Base-by-base conservation (phyloP, 208 protist genomes). In the Leishmania martiniquensis region DNA sequence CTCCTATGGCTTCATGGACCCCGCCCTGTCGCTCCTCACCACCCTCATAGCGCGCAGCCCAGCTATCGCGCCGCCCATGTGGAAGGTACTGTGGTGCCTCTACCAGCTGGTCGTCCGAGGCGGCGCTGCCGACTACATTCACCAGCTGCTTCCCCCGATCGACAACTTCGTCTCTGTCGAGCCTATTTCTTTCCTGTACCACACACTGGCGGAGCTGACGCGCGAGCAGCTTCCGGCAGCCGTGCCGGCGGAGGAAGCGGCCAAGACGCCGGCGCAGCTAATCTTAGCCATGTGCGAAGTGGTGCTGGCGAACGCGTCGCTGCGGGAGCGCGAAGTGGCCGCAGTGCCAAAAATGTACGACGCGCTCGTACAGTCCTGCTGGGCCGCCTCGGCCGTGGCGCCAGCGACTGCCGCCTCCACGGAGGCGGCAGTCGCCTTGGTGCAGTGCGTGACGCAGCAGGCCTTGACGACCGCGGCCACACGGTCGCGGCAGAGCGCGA, bases 81-180 rank as follows among this genome's bases (percentile, higher is more conserved):
- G 94, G 93, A 85, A 83, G 34, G 80, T 97, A 44, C 57, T 96
- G 60, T 84, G 88, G 69, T 94, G 88, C 77, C 67, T 95, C 49
- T 78, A 95, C 79, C 88, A 87, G 32, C 72, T 96, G 20, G 69
- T 95, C 25, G 82, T 87, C 34, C 57, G 86, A 49, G 85, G 87
- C 32, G 94, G 89, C 54, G 90, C 94, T 3, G 80, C 87, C 13
- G 96, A 99, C 79, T 98, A 98, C 81, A 93, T 98, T 81, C 69
- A 72, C 7, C 73, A 93, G 63, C 89, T 98, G 72, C 86, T 99
- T 34, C 84, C 93, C 34, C 93, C 95, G 49, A 72, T 98, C 15
- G 96, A 99, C 76, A 98, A 98, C 86, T 98, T 90, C 77, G 86
- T 93, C 60, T 93, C 81, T 1, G 90, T 95, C 29, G 92, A 94